Base-by-base conservation (phyloP, 371 early-diverging fungal species). In the Mortierella sp. region DNA sequence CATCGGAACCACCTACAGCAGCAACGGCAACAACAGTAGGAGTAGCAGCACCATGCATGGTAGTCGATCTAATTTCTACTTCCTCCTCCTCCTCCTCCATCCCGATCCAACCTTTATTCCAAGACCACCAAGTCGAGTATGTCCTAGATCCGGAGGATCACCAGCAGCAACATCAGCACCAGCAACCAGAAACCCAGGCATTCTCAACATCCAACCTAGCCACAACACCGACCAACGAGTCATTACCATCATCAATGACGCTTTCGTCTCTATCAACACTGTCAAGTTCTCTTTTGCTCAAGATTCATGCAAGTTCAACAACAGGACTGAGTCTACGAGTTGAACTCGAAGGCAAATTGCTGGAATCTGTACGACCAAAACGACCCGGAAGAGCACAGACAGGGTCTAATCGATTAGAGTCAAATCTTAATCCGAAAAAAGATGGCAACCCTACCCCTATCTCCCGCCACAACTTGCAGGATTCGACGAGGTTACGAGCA, bases 281-380 rank as follows among this genome's bases (percentile, higher is more conserved):
- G 13, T 60, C 31, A 28, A 4, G 1, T 16, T 13, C 63, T 44
- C 44, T 78, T 45, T 45, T 84, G 73, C 80, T 84, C 78, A 80
- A 80, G 50, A 52, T 80, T 28, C 44, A 45, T 45, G 74, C 80
- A 9, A 77, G 73, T 3, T 11, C 60, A 26, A 28, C 6, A n/a
- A 70, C 72, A 70, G 73, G 78, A 13, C 26, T 84, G 45, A 58
- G 73, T n/a, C 68, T 84, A 6, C 63, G 72, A 28, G 78, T 84
- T 70, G 74, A 72, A 50, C 84, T 84, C 74, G 63, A 54, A 44
- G 84, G 84, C 13, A 28, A 72, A 54, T n/a, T 77, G 44, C 28
- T 84, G 52, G 78, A 80, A 44, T 52, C 77, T 63, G 74, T 78
- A 26, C 77, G 70, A 70, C 60, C 74, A 38, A 65, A 38, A 38